Percentiles rank a stretch among this genome's conserved stretches.
These are phyloP conservation scores for Hyaloscypha bicolor DNA, from an alignment of 495 filamentous ascomycete species.

Conservation along the genomic window DNA sequence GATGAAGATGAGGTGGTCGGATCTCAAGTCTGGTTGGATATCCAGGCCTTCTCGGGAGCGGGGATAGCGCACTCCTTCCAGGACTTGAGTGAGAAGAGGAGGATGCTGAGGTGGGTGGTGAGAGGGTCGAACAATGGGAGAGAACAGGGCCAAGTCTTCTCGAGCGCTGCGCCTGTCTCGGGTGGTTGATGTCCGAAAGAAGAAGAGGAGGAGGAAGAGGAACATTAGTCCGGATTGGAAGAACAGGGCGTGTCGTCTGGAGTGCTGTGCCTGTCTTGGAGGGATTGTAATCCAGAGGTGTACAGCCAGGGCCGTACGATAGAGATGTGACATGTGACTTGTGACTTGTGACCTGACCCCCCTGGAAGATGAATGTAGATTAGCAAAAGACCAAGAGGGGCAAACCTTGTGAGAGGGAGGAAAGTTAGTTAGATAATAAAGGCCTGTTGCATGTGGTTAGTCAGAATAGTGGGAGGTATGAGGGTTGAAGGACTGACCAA, in stretches of 20 bases:
- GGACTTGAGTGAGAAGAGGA: no score
- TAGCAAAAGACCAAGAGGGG: not conserved
- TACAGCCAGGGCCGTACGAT: not conserved
- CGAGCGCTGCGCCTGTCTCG: not conserved
- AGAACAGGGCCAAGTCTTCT: no score
- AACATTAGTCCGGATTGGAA: not conserved
- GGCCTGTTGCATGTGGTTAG: not conserved
- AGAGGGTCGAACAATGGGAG: no score
- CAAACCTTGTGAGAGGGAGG: not conserved
- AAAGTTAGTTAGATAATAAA: not conserved
- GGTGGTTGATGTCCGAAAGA: not conserved
- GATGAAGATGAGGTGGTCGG: no score
- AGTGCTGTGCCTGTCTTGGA: not conserved
- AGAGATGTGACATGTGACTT: not conserved
- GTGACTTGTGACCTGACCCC: not conserved
- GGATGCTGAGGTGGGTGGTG: no score
- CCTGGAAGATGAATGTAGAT: not conserved
- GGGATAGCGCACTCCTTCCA: no score
- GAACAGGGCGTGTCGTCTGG: not conserved
- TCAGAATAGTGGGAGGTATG: not conserved
- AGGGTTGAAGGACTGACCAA: not conserved
- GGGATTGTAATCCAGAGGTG: not conserved
- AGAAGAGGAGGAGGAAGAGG: not conserved
- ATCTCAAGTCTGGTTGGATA: no score
- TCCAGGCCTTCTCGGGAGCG: no score